Base-by-base conservation (phyloP, 805 yeast species). In the Myxozyma monticola region DNA sequence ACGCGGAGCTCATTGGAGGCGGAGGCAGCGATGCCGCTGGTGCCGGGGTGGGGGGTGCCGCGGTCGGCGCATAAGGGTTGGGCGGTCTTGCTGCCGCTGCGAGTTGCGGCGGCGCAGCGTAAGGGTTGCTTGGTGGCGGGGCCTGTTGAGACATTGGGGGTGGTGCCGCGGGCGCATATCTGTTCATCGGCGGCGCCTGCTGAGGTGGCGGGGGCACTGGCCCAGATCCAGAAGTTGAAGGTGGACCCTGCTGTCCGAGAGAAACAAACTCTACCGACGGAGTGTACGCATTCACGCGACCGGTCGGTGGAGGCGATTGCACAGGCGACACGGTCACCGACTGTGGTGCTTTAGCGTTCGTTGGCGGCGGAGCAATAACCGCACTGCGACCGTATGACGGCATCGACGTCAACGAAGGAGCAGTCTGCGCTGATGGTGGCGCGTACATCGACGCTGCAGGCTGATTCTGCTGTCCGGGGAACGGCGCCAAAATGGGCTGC, bases 111-210 rank as follows among this genome's bases (percentile, higher is more conserved):
- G 52, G 49, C 26, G 75, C 71, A 8, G 75, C 76, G 53, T 71
- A 74, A 37, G 77, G 73, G 56, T 71, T 70, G 47, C 60, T 44
- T 20, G 70, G 66, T 9, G 71, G 67, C 1, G 64, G 56, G n/a
- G 62, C 63, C 24, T 65, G 63, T 15, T 71, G 65, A 29, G 68
- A 61, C 28, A 38, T n/a, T 14, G 52, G 37, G 15, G 52, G 45
- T 25, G 50, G 49, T 3, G 51, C 49, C 5, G 44, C 48, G 17
- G 36, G 37, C 20, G 48, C 21, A 17, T 17, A 26, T 20, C 31
- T 45, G n/a, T 35, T 37, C 40, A 39, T n/a, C 18, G 49, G 45
- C 31, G 53, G 49, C 28, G 48, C 22, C 17, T 47, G 42, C 12
- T 30, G 43, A 12, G 61, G 38, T n/a, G 39, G 41, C 14, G 42